Percentiles rank a stretch among this genome's conserved stretches.
phyloP scores from a whole-genome alignment of 495 filamentous ascomycete genomes.

The Letharia lupina region DNA sequence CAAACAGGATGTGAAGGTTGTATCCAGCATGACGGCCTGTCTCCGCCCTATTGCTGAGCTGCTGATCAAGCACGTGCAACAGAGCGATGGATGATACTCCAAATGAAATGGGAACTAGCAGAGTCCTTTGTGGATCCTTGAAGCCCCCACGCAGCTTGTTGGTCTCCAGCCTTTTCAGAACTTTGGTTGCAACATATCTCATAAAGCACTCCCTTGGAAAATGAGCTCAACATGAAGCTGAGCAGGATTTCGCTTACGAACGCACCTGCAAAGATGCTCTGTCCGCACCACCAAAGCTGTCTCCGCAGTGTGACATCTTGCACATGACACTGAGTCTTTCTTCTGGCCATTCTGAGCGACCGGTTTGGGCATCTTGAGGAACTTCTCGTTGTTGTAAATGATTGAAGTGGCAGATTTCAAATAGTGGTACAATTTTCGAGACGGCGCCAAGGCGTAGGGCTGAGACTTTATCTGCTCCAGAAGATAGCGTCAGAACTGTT shows the following conservation, averaged over 20 bases:
- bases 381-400: not conserved
- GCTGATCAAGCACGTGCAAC: conserved; percentile 63
- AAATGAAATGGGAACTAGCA: conserved; percentile 74
- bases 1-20: conserved; percentile 55
- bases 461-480: too few relatives aligned
- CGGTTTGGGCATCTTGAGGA: not conserved
- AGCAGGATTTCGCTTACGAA: conserved; percentile 15
- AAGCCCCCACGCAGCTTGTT: conserved; percentile 40
- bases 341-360: not conserved
- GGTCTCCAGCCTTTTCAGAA: conserved; percentile 66
- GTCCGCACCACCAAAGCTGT: conserved; percentile 34
- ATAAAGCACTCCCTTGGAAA: conserved; percentile 61
- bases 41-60: conserved; percentile 50
- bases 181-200: conserved; percentile 65
- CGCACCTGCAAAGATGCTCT: conserved; percentile 42
- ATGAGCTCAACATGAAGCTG: conserved; percentile 20
- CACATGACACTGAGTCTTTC: conserved; percentile 8
- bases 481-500: not conserved
- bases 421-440: not conserved
- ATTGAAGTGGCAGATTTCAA: not conserved
- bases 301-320: conserved; percentile 36
- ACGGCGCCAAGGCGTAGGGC: too few relatives aligned
- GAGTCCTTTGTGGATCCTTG: conserved; percentile 37
- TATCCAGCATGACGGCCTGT: conserved; percentile 53
- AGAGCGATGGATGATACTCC: conserved; percentile 75